Conservation (phyloP, 2,329 filamentous ascomycete species). For the Penicillium sp. region DNA sequence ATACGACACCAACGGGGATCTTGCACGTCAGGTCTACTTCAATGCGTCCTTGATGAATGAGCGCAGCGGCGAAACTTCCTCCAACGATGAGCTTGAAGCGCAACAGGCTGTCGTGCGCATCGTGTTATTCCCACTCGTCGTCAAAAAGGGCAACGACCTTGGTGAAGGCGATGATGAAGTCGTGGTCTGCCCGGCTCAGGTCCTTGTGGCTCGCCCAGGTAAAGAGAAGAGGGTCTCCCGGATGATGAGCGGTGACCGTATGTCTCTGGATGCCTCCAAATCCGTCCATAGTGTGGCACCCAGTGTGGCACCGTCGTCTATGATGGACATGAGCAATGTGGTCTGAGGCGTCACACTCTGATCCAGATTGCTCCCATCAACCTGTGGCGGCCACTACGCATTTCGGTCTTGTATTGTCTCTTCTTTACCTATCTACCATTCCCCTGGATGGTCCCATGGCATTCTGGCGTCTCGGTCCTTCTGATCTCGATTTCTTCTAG, state of each 20-base stretch:
- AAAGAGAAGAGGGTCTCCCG: conserved; percentile 44
- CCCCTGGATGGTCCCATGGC: conserved; percentile 10
- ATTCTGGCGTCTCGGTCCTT: conserved; percentile 12
- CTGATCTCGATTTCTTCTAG: conserved; percentile 6
- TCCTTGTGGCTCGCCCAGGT: conserved; percentile 65
- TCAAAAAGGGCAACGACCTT: conserved; percentile 88
- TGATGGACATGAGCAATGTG: conserved; percentile 45
- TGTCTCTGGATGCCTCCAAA: conserved; percentile 41
- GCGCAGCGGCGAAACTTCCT: conserved; percentile 66
- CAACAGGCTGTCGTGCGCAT: conserved; percentile 77
- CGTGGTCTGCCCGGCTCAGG: conserved; percentile 91
- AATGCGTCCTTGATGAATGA: conserved; percentile 95
- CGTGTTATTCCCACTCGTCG: conserved; percentile 91
- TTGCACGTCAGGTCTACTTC: conserved; percentile 83
- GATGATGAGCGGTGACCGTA: conserved; percentile 42
- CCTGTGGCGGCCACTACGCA: not conserved
- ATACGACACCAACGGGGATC: conserved; percentile 88
- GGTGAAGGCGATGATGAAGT: conserved; percentile 90
- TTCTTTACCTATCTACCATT: conserved; percentile 6
- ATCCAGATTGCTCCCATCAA: conserved; percentile 17
- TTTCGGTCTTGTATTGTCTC: conserved; percentile 6
- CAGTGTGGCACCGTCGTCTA: conserved; percentile 43
- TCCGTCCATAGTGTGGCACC: conserved; percentile 45
- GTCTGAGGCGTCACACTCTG: conserved; percentile 45
- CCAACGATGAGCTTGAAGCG: conserved; percentile 77